Base-by-base conservation (phyloP, 495 filamentous ascomycete species). In the Aspergillus sclerotiicarbonarius region DNA sequence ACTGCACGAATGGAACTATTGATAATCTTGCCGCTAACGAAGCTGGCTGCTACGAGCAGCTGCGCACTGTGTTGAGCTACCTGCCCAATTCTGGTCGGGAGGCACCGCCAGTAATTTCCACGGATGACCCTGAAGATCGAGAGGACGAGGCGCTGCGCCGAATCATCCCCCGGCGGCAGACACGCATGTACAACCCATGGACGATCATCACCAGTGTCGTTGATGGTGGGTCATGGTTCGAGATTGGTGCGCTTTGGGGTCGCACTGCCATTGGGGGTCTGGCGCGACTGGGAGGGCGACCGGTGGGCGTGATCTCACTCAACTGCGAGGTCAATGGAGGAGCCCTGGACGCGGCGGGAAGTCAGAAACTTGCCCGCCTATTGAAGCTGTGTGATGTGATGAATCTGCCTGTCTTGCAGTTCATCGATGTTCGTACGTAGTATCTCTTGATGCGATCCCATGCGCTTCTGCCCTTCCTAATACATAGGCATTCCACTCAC, bases 1-100 rank as follows among this genome's bases (percentile, higher is more conserved):
- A 87, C 58, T 85, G 83, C 63, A 83, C 79, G 6, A 86, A 87
- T 54, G 84, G 84, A 0, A 87, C 84, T 0, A 84, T 87, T 54
- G 84, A 87, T 58, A 86, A 87, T 56, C 67, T 85, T 6, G 84
- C 84, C 0, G 74, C 75, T 6, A 79, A 84, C 58, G 84, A 87
- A 65, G 72, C 73, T 10, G 82, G 79, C 25, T 84, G 82, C 58
- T 86, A 83, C 58, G 78, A 83, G 60, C 84, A 87, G 59, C 64
- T 87, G 18, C 75, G 82, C 8, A 79, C 74, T 0, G 76, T 87
- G 1, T 63, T 86, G 30, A 61, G 71, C 37, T 87, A 82, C 58
- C 65, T 86, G 0, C 84, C 84, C 1, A 83, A 84, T 54, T 80
- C 67, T 21, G 84, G 83, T 5, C 71, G 69, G 19, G 76, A 80